These are phyloP conservation scores for Schwanniomyces yamadae DNA, from an alignment of 805 yeast species.

Conservation along the genomic window DNA sequence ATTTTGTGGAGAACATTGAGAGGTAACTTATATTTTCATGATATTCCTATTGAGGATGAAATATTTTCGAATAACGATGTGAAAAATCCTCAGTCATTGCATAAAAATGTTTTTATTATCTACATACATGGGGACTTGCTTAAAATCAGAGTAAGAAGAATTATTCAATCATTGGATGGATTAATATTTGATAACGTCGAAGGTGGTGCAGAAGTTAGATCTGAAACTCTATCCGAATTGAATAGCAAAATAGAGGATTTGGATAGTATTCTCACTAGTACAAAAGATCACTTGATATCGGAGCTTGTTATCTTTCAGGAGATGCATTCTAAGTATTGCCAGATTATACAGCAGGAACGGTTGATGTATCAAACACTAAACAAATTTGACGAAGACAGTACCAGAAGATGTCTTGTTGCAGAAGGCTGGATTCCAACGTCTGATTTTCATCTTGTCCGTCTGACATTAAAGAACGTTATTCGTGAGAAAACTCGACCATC, in stretches of 20 bases:
- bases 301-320: slow-evolving; percentile 40
- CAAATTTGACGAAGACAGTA: slow-evolving; percentile 65
- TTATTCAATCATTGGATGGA: slow-evolving; percentile 41
- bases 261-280: slow-evolving; percentile 29
- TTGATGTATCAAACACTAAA: slow-evolving; percentile 59
- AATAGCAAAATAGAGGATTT: slow-evolving; percentile 34
- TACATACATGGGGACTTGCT: slow-evolving; percentile 42
- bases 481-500: slow-evolving; percentile 29
- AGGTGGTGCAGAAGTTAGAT: slow-evolving; percentile 27
- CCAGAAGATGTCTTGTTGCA: slow-evolving; percentile 63
- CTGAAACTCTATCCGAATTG: slow-evolving; percentile 27
- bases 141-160: slow-evolving; percentile 31
- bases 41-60: slow-evolving; percentile 30
- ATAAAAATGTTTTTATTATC: slow-evolving; percentile 37
- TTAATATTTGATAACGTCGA: slow-evolving; percentile 33
- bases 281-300: slow-evolving; percentile 35
- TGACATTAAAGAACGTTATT: slow-evolving; percentile 43
- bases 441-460: slow-evolving; percentile 40
- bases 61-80: slow-evolving; percentile 12
- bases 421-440: slow-evolving; percentile 74
- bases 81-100: slow-evolving; percentile 17
- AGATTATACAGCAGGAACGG: slow-evolving; percentile 50
- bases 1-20: slow-evolving; percentile 44
- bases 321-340: slow-evolving; percentile 29
- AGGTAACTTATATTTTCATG: slow-evolving; percentile 43